Base-by-base conservation (phyloP, 768 basidiomycete genomes). In the Phaeotremella skinneri region DNA sequence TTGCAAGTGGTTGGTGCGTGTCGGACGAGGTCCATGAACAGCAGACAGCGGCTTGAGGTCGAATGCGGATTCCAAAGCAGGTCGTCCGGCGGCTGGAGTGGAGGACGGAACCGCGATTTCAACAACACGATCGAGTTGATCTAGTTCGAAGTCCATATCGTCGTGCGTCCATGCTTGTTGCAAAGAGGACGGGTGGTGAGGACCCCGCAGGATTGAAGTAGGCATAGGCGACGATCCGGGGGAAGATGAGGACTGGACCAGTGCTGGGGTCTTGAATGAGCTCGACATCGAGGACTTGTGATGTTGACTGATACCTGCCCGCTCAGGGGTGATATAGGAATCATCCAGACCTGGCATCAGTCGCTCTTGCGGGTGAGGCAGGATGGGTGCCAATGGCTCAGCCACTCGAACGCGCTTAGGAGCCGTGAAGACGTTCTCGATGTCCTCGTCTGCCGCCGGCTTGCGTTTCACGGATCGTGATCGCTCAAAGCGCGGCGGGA, bases 211-310 rank as follows among this genome's bases (percentile, higher is more conserved):
- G 34, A 70, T 61, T 1, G 71, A 70, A 2, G 58, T 58, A 5
- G 70, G 71, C 71, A 73, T 73, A 11, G 71, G 71, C 17, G 71
- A 73, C 26, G 71, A 73, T 14, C 66, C 67, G 23, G 71, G 71
- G 3, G 68, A 70, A 34, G 71, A 73, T 7, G 68, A 61, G 2
- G 68, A 61, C 37, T 70, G 65, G 51, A 73, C 64, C 31, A 73
- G 51, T 16, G 67, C 71, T 13, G 71, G 71, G 13, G 71, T 73
- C 47, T 68, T 70, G 67, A 70, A 70, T 4, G 62, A 62, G 20
- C 67, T 68, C 1, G 61, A 63, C 43, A 47, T 54, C 27, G 64
- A 20, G 48, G 43, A 45, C 54, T 62, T 21, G 56, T 55, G 41
- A 59, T 69, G 14, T 32, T 55, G 14, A 55, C 29, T 1, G 55